Conservation (phyloP, 495 filamentous ascomycete species). For the Penicillium canescens region DNA sequence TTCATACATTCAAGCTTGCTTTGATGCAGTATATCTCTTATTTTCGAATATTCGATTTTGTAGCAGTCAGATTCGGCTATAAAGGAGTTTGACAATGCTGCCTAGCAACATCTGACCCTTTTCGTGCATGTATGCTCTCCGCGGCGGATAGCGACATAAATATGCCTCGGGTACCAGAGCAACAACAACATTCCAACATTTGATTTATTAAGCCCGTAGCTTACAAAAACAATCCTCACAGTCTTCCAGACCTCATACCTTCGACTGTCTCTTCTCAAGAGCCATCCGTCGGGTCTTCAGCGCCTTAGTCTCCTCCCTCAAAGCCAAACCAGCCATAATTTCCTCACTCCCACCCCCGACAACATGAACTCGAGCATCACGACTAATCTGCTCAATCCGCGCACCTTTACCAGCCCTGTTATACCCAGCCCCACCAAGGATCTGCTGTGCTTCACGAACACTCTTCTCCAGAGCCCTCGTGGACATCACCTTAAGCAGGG, state of each 20-base stretch:
- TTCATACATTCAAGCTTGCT: too few relatives aligned
- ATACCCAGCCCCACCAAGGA: constrained; percentile 59
- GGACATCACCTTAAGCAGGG: constrained; percentile 54
- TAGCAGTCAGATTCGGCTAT: too few relatives aligned
- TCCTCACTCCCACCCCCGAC: constrained; percentile 61
- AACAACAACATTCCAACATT: too few relatives aligned
- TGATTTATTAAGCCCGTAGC: too few relatives aligned
- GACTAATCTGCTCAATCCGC: constrained; percentile 56
- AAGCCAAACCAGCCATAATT: constrained; percentile 54
- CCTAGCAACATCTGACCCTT: too few relatives aligned
- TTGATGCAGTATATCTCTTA: too few relatives aligned
- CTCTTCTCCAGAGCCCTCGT: constrained; percentile 56
- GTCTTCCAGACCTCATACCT: constrained; percentile 17
- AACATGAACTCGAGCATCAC: constrained; percentile 57
- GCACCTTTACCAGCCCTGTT: constrained; percentile 52
- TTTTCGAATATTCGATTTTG: too few relatives aligned
- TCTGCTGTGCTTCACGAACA: constrained; percentile 60
- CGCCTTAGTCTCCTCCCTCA: constrained; percentile 46
- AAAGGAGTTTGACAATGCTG: too few relatives aligned
- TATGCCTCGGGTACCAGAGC: too few relatives aligned
- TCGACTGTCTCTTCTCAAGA: constrained; percentile 33
- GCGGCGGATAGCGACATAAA: too few relatives aligned
- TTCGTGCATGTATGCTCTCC: too few relatives aligned
- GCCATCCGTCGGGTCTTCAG: constrained; percentile 32
- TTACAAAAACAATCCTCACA: too few relatives aligned